These are phyloP conservation scores for Amanita fuliginea DNA, from an alignment of 768 basidiomycete species.

Conservation along the genomic window DNA sequence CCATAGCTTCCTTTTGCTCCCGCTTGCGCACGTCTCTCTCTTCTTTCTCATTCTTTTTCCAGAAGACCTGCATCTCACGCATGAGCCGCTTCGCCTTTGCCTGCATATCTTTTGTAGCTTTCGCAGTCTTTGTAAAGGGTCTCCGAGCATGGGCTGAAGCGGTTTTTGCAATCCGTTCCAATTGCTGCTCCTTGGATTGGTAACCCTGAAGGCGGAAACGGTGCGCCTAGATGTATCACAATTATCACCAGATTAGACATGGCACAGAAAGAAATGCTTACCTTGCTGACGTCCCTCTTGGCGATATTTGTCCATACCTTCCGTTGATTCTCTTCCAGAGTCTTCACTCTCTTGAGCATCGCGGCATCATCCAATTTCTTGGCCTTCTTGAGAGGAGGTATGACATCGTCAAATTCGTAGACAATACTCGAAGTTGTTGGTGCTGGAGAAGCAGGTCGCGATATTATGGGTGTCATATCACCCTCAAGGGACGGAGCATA, in stretches of 20 bases:
- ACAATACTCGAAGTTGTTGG: constrained; percentile 47
- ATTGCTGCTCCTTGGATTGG: constrained; percentile 53
- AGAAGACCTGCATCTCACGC: constrained; percentile 95
- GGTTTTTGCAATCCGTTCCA: constrained; percentile 66
- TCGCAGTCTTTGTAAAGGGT: constrained; percentile 64
- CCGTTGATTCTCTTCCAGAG: constrained; percentile 72
- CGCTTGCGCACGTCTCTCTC: constrained; percentile 87
- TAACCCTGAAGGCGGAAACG: constrained; percentile 63
- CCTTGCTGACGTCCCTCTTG: constrained; percentile 74
- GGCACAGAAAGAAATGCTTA: constrained; percentile 15
- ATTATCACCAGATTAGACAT: background rate
- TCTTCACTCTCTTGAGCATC: constrained; percentile 65
- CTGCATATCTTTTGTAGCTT: constrained; percentile 73
- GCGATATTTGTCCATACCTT: constrained; percentile 91
- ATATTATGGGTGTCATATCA: constrained; percentile 37
- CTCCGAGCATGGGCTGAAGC: constrained; percentile 70
- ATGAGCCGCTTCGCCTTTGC: constrained; percentile 79
- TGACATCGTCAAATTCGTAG: constrained; percentile 59
- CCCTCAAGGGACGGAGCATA: constrained; percentile 49
- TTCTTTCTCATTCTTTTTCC: constrained; percentile 97
- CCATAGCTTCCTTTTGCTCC: constrained; percentile 89
- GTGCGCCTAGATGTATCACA: constrained; percentile 46
- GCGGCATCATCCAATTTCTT: constrained; percentile 66
- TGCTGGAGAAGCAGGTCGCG: constrained; percentile 61
- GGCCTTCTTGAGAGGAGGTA: constrained; percentile 64